These are phyloP conservation scores for Rhizopogon vesiculosus DNA, from an alignment of 768 basidiomycete genomes.

Conservation along the genomic window DNA sequence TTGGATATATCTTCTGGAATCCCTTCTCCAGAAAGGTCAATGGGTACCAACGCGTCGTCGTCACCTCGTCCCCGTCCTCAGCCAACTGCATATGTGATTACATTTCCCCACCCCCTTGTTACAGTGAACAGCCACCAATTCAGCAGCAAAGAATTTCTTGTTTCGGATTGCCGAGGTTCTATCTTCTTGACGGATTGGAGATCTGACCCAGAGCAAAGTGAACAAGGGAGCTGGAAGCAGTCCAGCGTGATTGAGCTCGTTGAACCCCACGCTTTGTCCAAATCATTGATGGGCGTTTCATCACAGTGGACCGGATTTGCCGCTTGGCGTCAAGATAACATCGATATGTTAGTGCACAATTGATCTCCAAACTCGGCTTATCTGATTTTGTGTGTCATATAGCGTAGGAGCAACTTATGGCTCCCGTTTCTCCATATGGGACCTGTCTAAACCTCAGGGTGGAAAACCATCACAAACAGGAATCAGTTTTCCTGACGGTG, in stretches of 20 bases:
- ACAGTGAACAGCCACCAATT: constrained; percentile 66
- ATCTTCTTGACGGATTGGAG: constrained; percentile 83
- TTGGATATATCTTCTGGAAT: constrained; percentile 37
- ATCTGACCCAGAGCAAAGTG: constrained; percentile 53
- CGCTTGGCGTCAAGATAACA: constrained; percentile 66
- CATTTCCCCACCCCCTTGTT: constrained; percentile 68
- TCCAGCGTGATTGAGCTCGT: constrained; percentile 65
- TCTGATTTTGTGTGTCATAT: neutral
- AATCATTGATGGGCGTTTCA: constrained; percentile 41
- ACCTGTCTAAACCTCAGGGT: constrained; percentile 64
- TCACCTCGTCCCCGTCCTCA: constrained; percentile 43
- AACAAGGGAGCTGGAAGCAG: constrained; percentile 54
- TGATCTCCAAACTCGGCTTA: neutral
- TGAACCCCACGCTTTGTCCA: constrained; percentile 61
- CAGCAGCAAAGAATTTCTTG: constrained; percentile 75
- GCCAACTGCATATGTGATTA: constrained; percentile 73
- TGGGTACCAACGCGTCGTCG: constrained; percentile 24
- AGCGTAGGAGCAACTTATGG: constrained; percentile 78
- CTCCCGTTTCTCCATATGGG: constrained; percentile 72
- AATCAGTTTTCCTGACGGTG: constrained; percentile 61
- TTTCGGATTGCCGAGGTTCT: constrained; percentile 70
- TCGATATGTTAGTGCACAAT: constrained; percentile 59
- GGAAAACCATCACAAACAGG: constrained; percentile 68
- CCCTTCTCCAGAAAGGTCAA: constrained; percentile 28
- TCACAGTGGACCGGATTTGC: constrained; percentile 52